These are phyloP conservation scores for Spiromastix sp. DNA, from an alignment of 2,329 filamentous ascomycete species.

Conservation along the genomic window DNA sequence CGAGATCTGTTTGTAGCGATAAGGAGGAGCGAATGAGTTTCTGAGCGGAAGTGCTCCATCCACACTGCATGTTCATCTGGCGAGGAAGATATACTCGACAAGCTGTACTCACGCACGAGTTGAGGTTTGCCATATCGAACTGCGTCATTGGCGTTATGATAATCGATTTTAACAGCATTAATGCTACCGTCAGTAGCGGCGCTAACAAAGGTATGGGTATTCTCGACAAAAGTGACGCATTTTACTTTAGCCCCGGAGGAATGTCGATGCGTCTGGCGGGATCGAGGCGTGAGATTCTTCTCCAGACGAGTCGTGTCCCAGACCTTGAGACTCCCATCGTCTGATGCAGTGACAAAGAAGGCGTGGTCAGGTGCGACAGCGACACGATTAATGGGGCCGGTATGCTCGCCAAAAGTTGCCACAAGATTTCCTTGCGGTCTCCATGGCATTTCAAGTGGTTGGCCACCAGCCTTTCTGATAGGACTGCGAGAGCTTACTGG, in stretches of 20 bases:
- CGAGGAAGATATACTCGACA: slow-evolving; percentile 33
- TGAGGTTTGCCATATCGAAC: slow-evolving; percentile 68
- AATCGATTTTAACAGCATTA: slow-evolving; percentile 77
- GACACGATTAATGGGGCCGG: slow-evolving; percentile 69
- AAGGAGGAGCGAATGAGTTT: slow-evolving; percentile 70
- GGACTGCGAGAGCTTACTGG: slow-evolving; percentile 47
- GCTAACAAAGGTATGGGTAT: slow-evolving; percentile 86
- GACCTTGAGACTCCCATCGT: slow-evolving; percentile 81
- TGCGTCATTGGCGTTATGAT: slow-evolving; percentile 46
- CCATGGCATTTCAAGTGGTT: slow-evolving; percentile 56
- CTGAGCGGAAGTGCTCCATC: slow-evolving; percentile 83
- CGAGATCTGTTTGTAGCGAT: slow-evolving; percentile 79
- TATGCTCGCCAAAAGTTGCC: slow-evolving; percentile 82
- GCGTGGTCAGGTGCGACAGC: slow-evolving; percentile 77
- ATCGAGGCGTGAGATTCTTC: slow-evolving; percentile 78
- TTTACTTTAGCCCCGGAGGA: slow-evolving; percentile 61
- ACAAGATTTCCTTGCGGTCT: slow-evolving; percentile 74
- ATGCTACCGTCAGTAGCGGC: slow-evolving; percentile 84
- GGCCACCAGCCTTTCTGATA: slow-evolving; percentile 45
- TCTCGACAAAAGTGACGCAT: slow-evolving; percentile 81
- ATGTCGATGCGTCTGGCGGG: slow-evolving; percentile 76
- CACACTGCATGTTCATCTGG: slow-evolving; percentile 68
- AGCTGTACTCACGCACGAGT: slow-evolving; percentile 68
- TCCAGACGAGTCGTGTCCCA: slow-evolving; percentile 90
- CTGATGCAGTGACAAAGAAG: slow-evolving; percentile 89